Evolutionary conservation across 2,329 filamentous ascomycete genomes (phyloP).

Genomic region (Colletotrichum eleusines): DNA sequence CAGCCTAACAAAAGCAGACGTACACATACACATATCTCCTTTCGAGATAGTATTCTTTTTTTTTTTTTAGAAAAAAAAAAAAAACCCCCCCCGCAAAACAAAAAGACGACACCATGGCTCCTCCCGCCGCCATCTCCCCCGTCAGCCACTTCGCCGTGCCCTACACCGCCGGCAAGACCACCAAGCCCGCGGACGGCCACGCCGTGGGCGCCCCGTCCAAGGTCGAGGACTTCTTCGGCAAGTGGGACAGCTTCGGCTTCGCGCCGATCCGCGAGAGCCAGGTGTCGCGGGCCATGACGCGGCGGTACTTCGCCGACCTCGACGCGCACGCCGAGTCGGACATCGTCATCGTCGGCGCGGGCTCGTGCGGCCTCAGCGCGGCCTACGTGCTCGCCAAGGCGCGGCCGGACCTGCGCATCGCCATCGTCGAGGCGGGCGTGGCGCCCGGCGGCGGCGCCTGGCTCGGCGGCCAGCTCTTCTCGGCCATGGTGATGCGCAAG

Average conservation of each 20-base stretch:
- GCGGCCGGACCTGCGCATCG: slow-evolving; percentile 91
- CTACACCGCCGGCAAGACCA: slow-evolving; percentile 42
- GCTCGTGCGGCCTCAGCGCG: slow-evolving; percentile 86
- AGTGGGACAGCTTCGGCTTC: slow-evolving; percentile 88
- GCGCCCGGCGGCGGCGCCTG: slow-evolving; percentile 90
- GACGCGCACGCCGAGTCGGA: slow-evolving; percentile 92
- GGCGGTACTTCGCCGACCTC: slow-evolving; percentile 91
- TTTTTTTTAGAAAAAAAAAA: no score
- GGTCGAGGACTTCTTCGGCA: slow-evolving; percentile 67
- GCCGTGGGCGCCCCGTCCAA: background rate
- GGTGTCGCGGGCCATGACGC: slow-evolving; percentile 93
- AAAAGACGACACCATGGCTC: slow-evolving; percentile 75
- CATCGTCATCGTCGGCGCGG: slow-evolving; percentile 92
- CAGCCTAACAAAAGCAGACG: slow-evolving; percentile 50
- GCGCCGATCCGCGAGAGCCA: slow-evolving; percentile 90
- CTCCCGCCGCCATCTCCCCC: slow-evolving; percentile 76
- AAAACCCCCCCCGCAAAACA: no score
- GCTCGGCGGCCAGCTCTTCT: slow-evolving; percentile 95
- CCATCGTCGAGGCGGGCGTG: slow-evolving; percentile 89
- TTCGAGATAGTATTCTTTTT: background rate
- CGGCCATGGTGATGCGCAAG: slow-evolving; percentile 95
- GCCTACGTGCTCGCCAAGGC: slow-evolving; percentile 87
- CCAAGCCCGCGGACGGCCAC: slow-evolving; percentile 59
- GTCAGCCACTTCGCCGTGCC: slow-evolving; percentile 57
- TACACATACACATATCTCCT: no score